Conservation (phyloP, 2,329 filamentous ascomycete species). For the Fusarium agapanthi region DNA sequence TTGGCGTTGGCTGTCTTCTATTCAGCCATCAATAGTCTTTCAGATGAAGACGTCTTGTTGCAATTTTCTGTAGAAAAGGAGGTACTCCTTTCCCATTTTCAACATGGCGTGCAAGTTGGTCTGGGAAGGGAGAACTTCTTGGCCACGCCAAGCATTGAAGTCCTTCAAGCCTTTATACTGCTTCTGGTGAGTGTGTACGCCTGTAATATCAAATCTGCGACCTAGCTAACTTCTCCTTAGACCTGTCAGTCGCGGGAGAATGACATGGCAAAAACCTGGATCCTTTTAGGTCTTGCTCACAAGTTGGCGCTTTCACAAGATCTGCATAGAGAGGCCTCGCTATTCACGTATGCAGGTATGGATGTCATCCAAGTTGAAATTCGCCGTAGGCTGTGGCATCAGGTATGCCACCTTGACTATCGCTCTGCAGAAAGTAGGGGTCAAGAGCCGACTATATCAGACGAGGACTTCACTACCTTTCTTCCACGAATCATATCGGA, state of each 20-base stretch:
- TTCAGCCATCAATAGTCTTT: background rate
- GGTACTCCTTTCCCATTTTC: background rate
- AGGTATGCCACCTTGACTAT: background rate
- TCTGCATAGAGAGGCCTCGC: background rate
- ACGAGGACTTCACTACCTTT: background rate
- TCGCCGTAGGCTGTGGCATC: background rate
- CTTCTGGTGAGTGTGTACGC: background rate
- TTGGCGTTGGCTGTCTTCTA: background rate
- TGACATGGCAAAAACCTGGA: background rate
- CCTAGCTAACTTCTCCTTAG: background rate
- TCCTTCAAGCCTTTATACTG: background rate
- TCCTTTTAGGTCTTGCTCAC: background rate
- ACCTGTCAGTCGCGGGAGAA: background rate
- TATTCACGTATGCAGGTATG: background rate
- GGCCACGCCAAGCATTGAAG: background rate
- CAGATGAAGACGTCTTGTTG: background rate
- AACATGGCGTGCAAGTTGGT: background rate
- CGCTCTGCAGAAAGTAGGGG: background rate
- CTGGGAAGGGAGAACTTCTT: background rate
- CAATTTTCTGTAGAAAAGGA: background rate
- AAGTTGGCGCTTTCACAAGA: background rate
- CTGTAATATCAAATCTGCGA: accelerated
- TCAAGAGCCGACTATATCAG: constrained; percentile 1
- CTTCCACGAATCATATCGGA: background rate
- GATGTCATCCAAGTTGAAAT: background rate